Evolutionary conservation across 2,329 filamentous ascomycete species (phyloP).

Genomic region (Zopfia rhizophila): DNA sequence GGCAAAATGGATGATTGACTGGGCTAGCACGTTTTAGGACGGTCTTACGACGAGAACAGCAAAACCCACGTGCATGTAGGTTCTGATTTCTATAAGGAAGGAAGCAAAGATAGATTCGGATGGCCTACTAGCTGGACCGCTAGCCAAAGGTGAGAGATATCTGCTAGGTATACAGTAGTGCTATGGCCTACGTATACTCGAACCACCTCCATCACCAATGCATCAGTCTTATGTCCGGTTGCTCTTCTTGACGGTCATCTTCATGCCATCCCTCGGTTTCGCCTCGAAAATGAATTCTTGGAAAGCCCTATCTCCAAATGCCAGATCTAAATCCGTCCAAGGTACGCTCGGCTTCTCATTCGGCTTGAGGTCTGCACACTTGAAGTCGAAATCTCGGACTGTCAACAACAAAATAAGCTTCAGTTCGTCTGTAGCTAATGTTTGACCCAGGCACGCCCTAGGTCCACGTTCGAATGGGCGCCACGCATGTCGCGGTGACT

Average conservation of each 20-base stretch:
- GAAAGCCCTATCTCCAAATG: conserved; percentile 43
- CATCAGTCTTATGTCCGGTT: too few species aligned
- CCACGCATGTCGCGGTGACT: conserved; percentile 60
- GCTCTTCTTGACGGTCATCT: conserved; percentile 40
- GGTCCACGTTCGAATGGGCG: conserved; percentile 66
- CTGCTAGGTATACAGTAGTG: too few species aligned
- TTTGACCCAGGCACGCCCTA: conserved; percentile 68
- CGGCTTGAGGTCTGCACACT: conserved; percentile 37
- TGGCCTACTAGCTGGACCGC: too few species aligned
- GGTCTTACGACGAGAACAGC: too few species aligned
- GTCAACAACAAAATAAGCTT: conserved; percentile 63
- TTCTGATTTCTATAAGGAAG: too few species aligned
- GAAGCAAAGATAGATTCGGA: too few species aligned
- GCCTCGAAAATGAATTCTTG: conserved; percentile 46
- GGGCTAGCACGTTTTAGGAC: background rate
- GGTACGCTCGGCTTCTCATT: conserved; percentile 34
- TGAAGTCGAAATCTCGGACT: conserved; percentile 62
- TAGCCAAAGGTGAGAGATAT: too few species aligned
- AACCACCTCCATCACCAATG: too few species aligned
- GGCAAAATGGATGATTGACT: conserved; percentile 29
- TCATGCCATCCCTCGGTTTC: conserved; percentile 43
- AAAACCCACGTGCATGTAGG: too few species aligned
- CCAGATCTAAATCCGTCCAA: conserved; percentile 41
- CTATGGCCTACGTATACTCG: too few species aligned
- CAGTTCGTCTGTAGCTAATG: conserved; percentile 64